Evolutionary conservation across 2,329 filamentous ascomycete species (phyloP).

Genomic region (Venturia oleaginea): DNA sequence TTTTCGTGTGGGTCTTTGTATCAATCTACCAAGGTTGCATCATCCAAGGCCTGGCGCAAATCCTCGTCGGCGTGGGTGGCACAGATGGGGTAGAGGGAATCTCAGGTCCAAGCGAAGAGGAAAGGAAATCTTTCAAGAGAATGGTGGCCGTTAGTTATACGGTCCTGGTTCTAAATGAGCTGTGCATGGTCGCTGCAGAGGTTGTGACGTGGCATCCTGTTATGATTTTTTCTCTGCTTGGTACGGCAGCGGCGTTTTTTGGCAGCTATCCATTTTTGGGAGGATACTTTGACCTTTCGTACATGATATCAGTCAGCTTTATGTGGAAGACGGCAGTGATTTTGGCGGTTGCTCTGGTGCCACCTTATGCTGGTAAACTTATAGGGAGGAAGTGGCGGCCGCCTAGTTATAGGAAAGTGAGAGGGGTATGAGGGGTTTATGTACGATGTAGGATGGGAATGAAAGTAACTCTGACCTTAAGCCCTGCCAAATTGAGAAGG

Average conservation of each 20-base stretch:
- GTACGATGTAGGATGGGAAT: too few species aligned
- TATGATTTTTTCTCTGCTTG: conserved; percentile 78
- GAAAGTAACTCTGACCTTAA: too few species aligned
- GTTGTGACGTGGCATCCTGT: conserved; percentile 94
- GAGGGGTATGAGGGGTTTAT: neutral
- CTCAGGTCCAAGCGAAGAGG: conserved; percentile 13
- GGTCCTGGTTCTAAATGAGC: conserved; percentile 83
- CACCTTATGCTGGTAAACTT: conserved; percentile 79
- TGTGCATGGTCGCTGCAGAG: conserved; percentile 94
- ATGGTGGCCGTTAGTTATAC: conserved; percentile 93
- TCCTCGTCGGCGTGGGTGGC: conserved; percentile 62
- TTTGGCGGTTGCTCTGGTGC: conserved; percentile 68
- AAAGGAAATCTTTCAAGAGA: conserved; percentile 24
- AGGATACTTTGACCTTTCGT: conserved; percentile 79
- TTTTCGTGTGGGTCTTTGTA: conserved; percentile 93
- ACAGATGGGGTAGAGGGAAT: neutral
- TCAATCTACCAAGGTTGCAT: conserved; percentile 92
- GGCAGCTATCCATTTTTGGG: conserved; percentile 79
- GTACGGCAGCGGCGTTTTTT: conserved; percentile 72
- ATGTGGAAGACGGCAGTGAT: conserved; percentile 82
- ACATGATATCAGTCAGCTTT: conserved; percentile 71
- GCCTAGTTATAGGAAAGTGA: conserved; percentile 90
- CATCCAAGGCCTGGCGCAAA: conserved; percentile 88
- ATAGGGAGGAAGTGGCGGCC: conserved; percentile 79
- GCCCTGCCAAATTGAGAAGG: too few species aligned